These are phyloP conservation scores for Euphorbia celastroides DNA, from an alignment of 441 rosid genomes.

Conservation along the genomic window DNA sequence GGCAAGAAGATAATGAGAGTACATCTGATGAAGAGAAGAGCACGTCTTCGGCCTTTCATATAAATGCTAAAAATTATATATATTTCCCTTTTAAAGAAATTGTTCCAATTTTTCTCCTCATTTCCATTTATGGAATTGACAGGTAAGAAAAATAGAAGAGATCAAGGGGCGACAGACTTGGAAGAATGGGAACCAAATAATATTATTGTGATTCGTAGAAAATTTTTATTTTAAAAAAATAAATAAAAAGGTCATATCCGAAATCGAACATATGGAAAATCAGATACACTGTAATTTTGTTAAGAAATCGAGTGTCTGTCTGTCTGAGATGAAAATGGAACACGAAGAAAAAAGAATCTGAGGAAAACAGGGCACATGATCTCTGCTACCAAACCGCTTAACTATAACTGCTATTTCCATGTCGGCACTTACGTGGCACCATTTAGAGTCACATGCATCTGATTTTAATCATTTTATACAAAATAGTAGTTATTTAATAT, in stretches of 20 bases:
- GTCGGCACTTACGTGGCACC: conserved; percentile 45
- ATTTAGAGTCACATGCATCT: conserved; percentile 37
- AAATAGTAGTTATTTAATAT: not conserved
- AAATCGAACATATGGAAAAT: not conserved
- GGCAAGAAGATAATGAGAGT: conserved; percentile 7
- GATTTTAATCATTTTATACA: not conserved
- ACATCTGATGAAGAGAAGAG: conserved; percentile 7
- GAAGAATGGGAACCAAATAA: conserved; percentile 47
- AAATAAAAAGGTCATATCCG: too few species aligned
- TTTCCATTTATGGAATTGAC: conserved; percentile 11
- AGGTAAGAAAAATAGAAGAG: conserved; percentile 13
- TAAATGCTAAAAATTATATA: not conserved
- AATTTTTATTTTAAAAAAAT: not conserved
- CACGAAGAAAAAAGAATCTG: not conserved
- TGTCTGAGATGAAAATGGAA: not conserved
- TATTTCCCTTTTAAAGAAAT: too few species aligned
- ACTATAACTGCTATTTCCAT: conserved; percentile 23
- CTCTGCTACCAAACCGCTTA: conserved; percentile 22
- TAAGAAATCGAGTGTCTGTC: not conserved
- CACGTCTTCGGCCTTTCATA: not conserved
- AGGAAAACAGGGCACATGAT: conserved; percentile 31
- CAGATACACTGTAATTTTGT: too few species aligned
- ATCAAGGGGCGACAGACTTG: conserved; percentile 37
- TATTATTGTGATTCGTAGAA: conserved; percentile 9
- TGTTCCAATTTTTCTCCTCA: too few species aligned